phyloP scores from a whole-genome alignment of 805 yeast species.

The Metschnikowia dekortorum region DNA sequence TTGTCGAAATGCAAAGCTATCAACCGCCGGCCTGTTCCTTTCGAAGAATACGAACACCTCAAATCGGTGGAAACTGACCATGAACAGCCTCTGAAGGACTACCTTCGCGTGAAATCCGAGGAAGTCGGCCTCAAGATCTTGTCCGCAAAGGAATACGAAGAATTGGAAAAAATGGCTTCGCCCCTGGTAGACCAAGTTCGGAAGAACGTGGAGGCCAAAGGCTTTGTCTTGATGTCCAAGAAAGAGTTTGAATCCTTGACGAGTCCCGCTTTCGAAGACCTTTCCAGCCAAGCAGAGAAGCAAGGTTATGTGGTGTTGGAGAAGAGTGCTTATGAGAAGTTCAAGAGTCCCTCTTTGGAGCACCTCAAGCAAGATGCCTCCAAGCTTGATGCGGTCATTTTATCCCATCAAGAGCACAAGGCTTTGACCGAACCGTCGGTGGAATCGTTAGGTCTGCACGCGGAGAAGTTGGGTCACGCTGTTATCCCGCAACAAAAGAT shows the following conservation, averaged over 20 bases:
- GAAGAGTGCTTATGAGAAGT: constrained; percentile 1
- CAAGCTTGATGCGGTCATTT: constrained; percentile 7
- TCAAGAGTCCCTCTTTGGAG: constrained; percentile 19
- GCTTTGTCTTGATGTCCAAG: constrained; percentile 5
- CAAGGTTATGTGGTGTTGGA: constrained; percentile 11
- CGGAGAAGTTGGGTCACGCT: constrained; percentile 1
- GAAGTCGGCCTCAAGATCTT: constrained; percentile 30
- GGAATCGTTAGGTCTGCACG: constrained; percentile 1
- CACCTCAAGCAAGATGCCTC: constrained; percentile 16
- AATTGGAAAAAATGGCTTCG: constrained; percentile 19
- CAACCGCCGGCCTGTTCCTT: constrained; percentile 16
- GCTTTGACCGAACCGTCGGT: constrained; percentile 9
- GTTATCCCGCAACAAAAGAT: constrained; percentile 6
- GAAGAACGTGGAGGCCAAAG: constrained; percentile 5
- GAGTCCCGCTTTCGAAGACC: constrained; percentile 10
- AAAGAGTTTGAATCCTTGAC: constrained; percentile 7
- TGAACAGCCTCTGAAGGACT: constrained; percentile 31
- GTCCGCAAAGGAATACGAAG: constrained; percentile 27
- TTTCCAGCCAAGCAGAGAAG: constrained; percentile 8
- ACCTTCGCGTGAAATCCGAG: constrained; percentile 32
- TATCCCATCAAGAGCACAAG: constrained; percentile 10
- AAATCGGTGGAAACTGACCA: constrained; percentile 20
- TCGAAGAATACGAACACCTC: constrained; percentile 15
- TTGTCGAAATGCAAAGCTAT: constrained; percentile 17
- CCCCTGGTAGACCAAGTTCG: constrained; percentile 6